phyloP scores from a whole-genome alignment of 2,329 filamentous ascomycete genomes.

The Xylaria sp. region DNA sequence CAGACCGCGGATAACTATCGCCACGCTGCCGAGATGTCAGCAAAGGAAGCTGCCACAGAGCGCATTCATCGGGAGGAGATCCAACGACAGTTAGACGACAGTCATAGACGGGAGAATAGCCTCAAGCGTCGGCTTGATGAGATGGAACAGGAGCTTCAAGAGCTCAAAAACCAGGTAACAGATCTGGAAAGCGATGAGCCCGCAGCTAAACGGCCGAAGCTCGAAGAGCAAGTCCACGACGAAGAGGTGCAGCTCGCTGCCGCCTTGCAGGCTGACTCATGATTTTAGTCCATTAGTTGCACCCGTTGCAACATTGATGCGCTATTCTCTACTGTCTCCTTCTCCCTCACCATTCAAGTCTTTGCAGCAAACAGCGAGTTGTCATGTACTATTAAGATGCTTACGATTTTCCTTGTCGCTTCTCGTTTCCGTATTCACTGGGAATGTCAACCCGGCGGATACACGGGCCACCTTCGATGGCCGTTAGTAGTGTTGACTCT shows the following conservation, averaged over 20 bases:
- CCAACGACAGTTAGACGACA: slow-evolving; percentile 71
- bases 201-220: slow-evolving; percentile 35
- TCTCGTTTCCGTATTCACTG: slow-evolving; percentile 23
- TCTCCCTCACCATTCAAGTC: not conserved
- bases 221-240: slow-evolving; percentile 31
- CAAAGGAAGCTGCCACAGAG: slow-evolving; percentile 61
- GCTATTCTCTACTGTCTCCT: not conserved
- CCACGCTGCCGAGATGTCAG: slow-evolving; percentile 57
- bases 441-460: slow-evolving; percentile 26
- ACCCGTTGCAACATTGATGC: slow-evolving; percentile 18
- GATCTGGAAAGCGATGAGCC: slow-evolving; percentile 36
- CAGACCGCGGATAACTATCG: slow-evolving; percentile 62
- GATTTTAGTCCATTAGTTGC: not conserved
- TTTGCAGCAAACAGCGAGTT: slow-evolving; percentile 17
- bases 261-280: slow-evolving; percentile 36
- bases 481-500: slow-evolving; percentile 24
- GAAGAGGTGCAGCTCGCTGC: slow-evolving; percentile 32
- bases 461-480: slow-evolving; percentile 21
- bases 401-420: slow-evolving; percentile 32
- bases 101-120: slow-evolving; percentile 77
- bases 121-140: slow-evolving; percentile 84
- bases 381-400: slow-evolving; percentile 35
- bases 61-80: slow-evolving; percentile 59
- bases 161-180: slow-evolving; percentile 39
- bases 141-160: slow-evolving; percentile 63